These are phyloP conservation scores for Curvularia sp. DNA, from an alignment of 2,329 filamentous ascomycete species.

Conservation along the genomic window DNA sequence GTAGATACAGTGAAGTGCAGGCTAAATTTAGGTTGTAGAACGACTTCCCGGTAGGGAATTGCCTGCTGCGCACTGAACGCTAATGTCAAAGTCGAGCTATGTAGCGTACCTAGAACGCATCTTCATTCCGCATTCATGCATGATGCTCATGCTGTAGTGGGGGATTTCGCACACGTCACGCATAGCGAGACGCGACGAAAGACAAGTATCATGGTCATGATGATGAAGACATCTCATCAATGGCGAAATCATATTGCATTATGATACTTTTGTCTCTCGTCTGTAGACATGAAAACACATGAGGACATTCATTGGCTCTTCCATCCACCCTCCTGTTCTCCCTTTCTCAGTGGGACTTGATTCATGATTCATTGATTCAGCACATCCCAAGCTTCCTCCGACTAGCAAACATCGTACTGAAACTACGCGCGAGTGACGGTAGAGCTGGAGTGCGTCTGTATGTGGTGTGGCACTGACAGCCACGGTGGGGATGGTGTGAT, in stretches of 20 bases:
- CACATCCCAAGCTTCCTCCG: not conserved
- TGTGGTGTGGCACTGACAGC: not conserved
- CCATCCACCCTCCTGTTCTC: not conserved
- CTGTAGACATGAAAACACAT: not conserved
- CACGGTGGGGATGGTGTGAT: slow-evolving; percentile 7
- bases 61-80: too few relatives aligned
- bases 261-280: not conserved
- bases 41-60: too few relatives aligned
- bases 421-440: not conserved
- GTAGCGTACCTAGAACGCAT: too few relatives aligned
- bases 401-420: not conserved
- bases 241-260: not conserved
- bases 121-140: not conserved
- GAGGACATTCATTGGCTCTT: not conserved
- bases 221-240: not conserved
- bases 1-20: too few relatives aligned
- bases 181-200: not conserved
- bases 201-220: not conserved
- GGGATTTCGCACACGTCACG: not conserved
- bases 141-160: not conserved
- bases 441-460: slow-evolving; percentile 2
- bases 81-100: too few relatives aligned
- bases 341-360: not conserved
- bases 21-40: too few relatives aligned
- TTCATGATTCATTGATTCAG: not conserved